Base-by-base conservation (phyloP, 164 flowering plant genomes). In the Magnolia sinica region DNA sequence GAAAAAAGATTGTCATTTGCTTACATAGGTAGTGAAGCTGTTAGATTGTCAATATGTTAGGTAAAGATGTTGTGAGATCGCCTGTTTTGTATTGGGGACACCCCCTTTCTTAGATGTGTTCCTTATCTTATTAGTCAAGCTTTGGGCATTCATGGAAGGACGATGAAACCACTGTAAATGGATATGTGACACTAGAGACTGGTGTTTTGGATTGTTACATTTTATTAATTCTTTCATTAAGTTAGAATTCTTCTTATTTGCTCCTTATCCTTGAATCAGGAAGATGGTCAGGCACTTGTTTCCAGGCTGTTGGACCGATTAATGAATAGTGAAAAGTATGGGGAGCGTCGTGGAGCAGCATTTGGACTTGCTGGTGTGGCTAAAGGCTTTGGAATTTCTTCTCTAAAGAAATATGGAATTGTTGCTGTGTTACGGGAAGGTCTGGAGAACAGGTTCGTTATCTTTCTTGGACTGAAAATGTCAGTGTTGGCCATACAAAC, bases 341-440 rank as follows among this genome's bases (percentile, higher is more conserved):
- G 99, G 29, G 98, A 96, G 71, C 96, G 99, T 14, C 96, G 99
- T 78, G 99, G 99, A 76, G 99, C 99, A 37, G 99, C 99, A 63
- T 96, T 96, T 90, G 99, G 98, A 77, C 92, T 94, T 77, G 97
- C 99, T 78, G 99, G 99, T 70, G 89, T 89, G 16, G 94, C 88
- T 20, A 92, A 91, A 85, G 99, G 99, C 74, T 90, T 94, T 82
- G 92, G 99, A 76, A 87, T 96, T 71, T 84, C 98, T 70, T 85
- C 82, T 78, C 76, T 96, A 83, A 96, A 93, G 91, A 94, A 91
- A 79, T 88, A 90, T 87, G 91, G 91, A 24, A 83, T 96, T 81
- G 85, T 77, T 1, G 76, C 83, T 73, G 85, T 77, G 37, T 78
- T 96, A 66, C 84, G 81, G 58, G 90, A 87, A 77, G 94, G 90